A percentile compares a stretch with the other conserved stretches of the same genome.
Conservation (phyloP, 2,329 filamentous ascomycete genomes). For the Colletotrichum gigasporum region DNA sequence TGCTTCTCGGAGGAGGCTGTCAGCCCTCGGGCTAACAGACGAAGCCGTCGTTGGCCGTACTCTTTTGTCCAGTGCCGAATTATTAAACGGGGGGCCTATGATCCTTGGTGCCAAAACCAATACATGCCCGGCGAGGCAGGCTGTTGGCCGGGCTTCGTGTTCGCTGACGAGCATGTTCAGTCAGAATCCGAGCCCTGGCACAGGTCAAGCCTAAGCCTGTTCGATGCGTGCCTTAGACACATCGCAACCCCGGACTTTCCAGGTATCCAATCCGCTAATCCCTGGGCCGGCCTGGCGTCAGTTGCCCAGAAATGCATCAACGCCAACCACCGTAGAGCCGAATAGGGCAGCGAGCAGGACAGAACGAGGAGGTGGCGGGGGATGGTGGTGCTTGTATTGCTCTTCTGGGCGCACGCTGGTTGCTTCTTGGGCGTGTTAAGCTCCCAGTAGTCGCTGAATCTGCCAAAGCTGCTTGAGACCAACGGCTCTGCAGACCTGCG, state of each 20-base stretch:
- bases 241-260: neutral
- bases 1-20: no score
- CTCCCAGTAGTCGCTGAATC: constrained; percentile 1
- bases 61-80: neutral
- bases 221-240: neutral
- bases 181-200: no score
- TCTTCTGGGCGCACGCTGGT: neutral
- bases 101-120: neutral
- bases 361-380: constrained; percentile 8
- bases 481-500: neutral
- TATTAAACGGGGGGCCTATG: neutral
- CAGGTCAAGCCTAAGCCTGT: neutral
- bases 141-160: no score
- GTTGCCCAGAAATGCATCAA: neutral
- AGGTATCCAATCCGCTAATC: neutral
- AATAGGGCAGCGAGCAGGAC: neutral
- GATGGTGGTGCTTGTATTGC: constrained; percentile 13
- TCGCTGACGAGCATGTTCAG: no score
- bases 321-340: neutral
- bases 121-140: neutral
- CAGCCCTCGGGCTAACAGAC: no score
- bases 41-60: neutral
- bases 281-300: neutral
- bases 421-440: constrained; percentile 14
- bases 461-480: constrained; percentile 2